Conservation (phyloP, 352 stramenopile species). For the Pythium rishiriense region DNA sequence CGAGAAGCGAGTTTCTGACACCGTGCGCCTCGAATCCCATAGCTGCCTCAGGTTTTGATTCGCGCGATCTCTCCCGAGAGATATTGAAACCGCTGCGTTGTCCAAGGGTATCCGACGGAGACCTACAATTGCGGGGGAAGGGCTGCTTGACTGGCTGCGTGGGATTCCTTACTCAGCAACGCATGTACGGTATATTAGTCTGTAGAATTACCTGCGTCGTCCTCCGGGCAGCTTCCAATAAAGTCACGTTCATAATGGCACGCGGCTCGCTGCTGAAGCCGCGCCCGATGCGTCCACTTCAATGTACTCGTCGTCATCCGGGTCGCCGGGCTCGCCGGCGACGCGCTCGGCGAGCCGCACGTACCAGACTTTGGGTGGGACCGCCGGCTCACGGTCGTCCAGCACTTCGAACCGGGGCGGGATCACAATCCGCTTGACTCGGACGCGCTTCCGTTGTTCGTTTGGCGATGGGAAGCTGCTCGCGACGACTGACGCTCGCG, state of each 20-base stretch:
- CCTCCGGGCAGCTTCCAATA: too few species aligned
- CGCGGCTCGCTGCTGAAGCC: not conserved
- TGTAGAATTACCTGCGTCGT: too few species aligned
- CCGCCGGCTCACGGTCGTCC: not conserved
- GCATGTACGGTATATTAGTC: too few species aligned
- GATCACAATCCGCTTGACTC: constrained; percentile 16
- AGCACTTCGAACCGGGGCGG: constrained; percentile 15
- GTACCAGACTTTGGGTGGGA: constrained; percentile 16
- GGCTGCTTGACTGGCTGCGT: too few species aligned
- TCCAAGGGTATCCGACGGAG: too few species aligned
- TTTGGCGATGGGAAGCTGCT: not conserved
- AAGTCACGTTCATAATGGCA: not conserved
- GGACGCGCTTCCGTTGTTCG: constrained; percentile 13
- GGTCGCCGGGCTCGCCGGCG: not conserved
- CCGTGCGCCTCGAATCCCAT: too few species aligned
- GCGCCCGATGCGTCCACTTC: constrained; percentile 7
- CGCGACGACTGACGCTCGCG: not conserved
- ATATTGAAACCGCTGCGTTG: too few species aligned
- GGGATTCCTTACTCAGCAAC: too few species aligned
- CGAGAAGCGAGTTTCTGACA: too few species aligned
- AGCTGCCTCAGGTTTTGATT: too few species aligned
- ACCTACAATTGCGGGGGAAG: too few species aligned
- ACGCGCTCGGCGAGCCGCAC: constrained; percentile 12
- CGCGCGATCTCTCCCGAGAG: too few species aligned
- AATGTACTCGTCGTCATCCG: constrained; percentile 15